Evolutionary conservation across 2,329 filamentous ascomycete species (phyloP).

Genomic region (Aureobasidium sp.): DNA sequence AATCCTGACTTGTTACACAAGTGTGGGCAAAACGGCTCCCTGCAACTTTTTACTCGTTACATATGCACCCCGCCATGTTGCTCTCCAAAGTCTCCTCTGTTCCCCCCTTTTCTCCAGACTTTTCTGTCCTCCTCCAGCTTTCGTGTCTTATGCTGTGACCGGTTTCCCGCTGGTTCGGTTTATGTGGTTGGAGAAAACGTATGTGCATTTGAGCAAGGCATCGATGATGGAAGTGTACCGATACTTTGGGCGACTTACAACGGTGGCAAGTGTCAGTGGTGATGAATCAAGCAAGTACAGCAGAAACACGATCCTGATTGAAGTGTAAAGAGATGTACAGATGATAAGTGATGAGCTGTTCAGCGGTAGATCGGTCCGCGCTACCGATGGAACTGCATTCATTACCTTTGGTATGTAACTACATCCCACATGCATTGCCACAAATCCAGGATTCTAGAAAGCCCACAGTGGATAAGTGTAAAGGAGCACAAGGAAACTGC

Average conservation of each 20-base stretch:
- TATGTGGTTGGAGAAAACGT: neutral
- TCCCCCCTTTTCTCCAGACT: neutral
- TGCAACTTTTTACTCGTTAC: neutral
- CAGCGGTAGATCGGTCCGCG: neutral
- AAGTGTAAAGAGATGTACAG: too few relatives aligned
- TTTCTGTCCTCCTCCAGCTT: neutral
- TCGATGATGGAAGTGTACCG: neutral
- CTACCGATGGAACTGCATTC: neutral
- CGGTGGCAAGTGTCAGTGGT: too few relatives aligned
- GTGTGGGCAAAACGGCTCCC: neutral
- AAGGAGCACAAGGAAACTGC: neutral
- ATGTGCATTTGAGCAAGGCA: neutral
- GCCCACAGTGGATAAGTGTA: neutral
- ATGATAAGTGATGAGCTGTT: too few relatives aligned
- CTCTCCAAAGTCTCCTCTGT: neutral
- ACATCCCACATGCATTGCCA: neutral
- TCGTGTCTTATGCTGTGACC: neutral
- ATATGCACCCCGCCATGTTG: neutral
- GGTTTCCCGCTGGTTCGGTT: neutral
- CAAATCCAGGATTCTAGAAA: neutral
- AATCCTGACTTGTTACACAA: neutral
- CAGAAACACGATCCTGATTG: too few relatives aligned
- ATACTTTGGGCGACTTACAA: neutral
- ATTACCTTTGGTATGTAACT: neutral
- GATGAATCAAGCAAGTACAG: too few relatives aligned